Evolutionary conservation across 257 asterid species (phyloP).

Genomic region (Capsicum rhomboideum): DNA sequence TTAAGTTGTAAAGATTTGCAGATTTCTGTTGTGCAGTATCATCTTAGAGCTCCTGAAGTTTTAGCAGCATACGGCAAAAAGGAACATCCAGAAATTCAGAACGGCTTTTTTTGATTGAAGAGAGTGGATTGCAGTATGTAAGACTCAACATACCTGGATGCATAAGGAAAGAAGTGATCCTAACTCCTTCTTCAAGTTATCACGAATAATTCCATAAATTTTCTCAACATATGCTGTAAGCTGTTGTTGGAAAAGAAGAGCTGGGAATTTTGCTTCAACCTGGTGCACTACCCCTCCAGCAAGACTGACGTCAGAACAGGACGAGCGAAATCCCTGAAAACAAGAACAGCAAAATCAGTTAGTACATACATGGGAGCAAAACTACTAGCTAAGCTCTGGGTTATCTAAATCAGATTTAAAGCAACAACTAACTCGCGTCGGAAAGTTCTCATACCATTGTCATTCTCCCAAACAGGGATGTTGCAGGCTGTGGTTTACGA

Average conservation of each 20-base stretch:
- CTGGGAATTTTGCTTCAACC: slow-evolving; percentile 95
- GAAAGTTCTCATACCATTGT: slow-evolving; percentile 56
- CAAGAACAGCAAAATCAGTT: not conserved
- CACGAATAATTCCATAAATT: slow-evolving; percentile 93
- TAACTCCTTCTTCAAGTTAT: slow-evolving; percentile 81
- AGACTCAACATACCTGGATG: slow-evolving; percentile 56
- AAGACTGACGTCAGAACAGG: slow-evolving; percentile 59
- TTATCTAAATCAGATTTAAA: not conserved
- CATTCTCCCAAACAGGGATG: slow-evolving; percentile 96
- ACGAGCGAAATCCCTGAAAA: slow-evolving; percentile 84
- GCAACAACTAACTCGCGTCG: not conserved
- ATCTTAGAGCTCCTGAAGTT: not conserved
- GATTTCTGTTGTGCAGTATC: not conserved
- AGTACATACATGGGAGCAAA: not conserved
- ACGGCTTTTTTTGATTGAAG: not conserved
- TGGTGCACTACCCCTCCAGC: slow-evolving; percentile 69
- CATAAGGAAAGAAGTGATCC: slow-evolving; percentile 69
- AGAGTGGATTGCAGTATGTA: not conserved
- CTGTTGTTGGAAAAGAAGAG: slow-evolving; percentile 96
- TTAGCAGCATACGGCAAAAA: not conserved
- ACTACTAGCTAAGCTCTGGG: not conserved
- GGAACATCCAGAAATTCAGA: not conserved
- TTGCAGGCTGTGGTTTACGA: slow-evolving; percentile 62
- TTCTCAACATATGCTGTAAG: slow-evolving; percentile 96
- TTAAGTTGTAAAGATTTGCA: not conserved